Percentiles rank a stretch among this genome's conserved stretches.
These are phyloP conservation scores for Lodderomyces elongisporus DNA, from an alignment of 1,139 yeast genomes.

Conservation along the genomic window DNA sequence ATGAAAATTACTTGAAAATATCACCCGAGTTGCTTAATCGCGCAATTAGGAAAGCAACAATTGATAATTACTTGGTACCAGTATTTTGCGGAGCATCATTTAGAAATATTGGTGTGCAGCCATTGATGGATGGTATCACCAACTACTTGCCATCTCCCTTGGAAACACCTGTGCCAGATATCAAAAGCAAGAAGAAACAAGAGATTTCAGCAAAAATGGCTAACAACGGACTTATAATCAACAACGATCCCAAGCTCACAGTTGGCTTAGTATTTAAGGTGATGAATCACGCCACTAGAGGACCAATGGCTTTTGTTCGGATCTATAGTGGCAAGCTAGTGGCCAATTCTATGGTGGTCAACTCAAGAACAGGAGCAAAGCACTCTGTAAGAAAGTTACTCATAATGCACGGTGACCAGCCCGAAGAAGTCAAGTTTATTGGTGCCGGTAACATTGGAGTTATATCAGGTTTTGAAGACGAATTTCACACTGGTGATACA, in stretches of 20 bases:
- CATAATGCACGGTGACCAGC: slow-evolving; percentile 85
- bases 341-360: slow-evolving; percentile 57
- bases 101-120: slow-evolving; percentile 90
- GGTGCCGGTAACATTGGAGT: slow-evolving; percentile 88
- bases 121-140: slow-evolving; percentile 77
- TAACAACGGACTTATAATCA: slow-evolving; percentile 47
- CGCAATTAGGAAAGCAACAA: slow-evolving; percentile 62
- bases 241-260: slow-evolving; percentile 52
- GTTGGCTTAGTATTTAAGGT: slow-evolving; percentile 93
- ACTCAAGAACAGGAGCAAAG: slow-evolving; percentile 65
- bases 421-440: slow-evolving; percentile 62
- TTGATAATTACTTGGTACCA: slow-evolving; percentile 60
- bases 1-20: slow-evolving; percentile 64
- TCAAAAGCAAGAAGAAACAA: slow-evolving; percentile 18
- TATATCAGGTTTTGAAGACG: slow-evolving; percentile 64
- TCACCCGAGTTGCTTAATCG: slow-evolving; percentile 45
- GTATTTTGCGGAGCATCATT: slow-evolving; percentile 92
- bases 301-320: slow-evolving; percentile 79
- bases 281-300: slow-evolving; percentile 76
- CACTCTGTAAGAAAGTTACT: slow-evolving; percentile 64
- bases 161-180: slow-evolving; percentile 57
- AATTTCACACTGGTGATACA: slow-evolving; percentile 87
- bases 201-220: slow-evolving; percentile 34
- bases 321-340: slow-evolving; percentile 78
- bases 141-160: slow-evolving; percentile 79